Evolutionary conservation across 1,284 basidiomycete genomes (phyloP).

Genomic region (Microbotryum scabiosae): DNA sequence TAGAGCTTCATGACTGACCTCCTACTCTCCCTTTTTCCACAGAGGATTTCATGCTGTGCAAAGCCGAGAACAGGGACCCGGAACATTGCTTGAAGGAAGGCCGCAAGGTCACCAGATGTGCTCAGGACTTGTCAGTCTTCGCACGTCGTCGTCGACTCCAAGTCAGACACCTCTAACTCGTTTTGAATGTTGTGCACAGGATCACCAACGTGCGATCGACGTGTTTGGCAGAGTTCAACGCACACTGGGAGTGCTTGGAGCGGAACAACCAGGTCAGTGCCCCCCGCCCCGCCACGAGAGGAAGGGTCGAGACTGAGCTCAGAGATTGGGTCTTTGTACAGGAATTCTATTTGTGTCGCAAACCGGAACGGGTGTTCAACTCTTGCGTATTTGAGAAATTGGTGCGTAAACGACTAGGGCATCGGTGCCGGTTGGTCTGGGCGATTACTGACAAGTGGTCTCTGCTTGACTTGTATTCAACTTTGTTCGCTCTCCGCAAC

Average conservation of each 20-base stretch:
- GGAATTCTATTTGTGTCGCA: constrained; percentile 87
- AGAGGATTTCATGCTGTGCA: constrained; percentile 99
- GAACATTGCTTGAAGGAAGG: constrained; percentile 94
- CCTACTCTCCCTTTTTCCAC: constrained; percentile 3
- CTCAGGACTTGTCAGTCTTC: constrained; percentile 74
- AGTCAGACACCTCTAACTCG: not conserved
- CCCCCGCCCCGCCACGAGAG: not conserved
- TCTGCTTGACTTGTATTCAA: not conserved
- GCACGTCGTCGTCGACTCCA: constrained; percentile 2
- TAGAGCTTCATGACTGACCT: no score
- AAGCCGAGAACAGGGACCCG: constrained; percentile 79
- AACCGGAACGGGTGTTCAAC: constrained; percentile 82
- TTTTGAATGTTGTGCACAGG: constrained; percentile 43
- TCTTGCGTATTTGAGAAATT: constrained; percentile 95
- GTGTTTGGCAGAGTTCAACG: constrained; percentile 79
- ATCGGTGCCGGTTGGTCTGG: not conserved
- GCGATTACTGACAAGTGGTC: no score
- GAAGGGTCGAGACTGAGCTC: not conserved
- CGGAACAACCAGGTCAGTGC: constrained; percentile 78
- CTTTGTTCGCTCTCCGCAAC: not conserved
- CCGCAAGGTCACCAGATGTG: constrained; percentile 88
- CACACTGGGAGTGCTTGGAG: constrained; percentile 93
- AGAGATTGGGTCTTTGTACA: constrained; percentile 38
- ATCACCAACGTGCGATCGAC: constrained; percentile 88
- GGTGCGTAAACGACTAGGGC: constrained; percentile 25